These are phyloP conservation scores for Cercospora berteroae DNA, from an alignment of 2,329 filamentous ascomycete genomes.

Conservation along the genomic window DNA sequence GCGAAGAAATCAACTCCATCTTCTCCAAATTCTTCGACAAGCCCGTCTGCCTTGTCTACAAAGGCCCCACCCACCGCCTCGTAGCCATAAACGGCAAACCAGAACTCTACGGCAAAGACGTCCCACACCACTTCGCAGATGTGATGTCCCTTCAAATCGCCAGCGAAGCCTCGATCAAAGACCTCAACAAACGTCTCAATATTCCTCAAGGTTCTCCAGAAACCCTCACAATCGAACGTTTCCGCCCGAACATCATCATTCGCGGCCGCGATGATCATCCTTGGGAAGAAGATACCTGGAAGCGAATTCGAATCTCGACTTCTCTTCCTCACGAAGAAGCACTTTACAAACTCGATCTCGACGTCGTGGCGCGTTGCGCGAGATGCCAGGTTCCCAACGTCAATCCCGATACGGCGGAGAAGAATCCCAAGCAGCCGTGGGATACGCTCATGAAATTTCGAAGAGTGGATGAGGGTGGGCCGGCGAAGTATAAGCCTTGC, in stretches of 20 bases:
- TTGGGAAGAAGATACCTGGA: conserved; percentile 65
- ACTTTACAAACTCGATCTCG: conserved; percentile 48
- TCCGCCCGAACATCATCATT: conserved; percentile 63
- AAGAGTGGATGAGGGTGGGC: conserved; percentile 58
- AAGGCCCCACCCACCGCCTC: conserved; percentile 57
- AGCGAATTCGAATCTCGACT: conserved; percentile 52
- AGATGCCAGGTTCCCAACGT: conserved; percentile 65
- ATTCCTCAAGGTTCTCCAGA: conserved; percentile 40
- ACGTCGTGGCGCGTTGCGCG: conserved; percentile 59
- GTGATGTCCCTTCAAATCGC: conserved; percentile 58
- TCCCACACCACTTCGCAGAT: conserved; percentile 57
- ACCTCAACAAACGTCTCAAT: conserved; percentile 56
- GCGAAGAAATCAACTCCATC: conserved; percentile 49
- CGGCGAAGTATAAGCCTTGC: conserved; percentile 62
- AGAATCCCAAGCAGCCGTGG: conserved; percentile 61
- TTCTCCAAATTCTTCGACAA: conserved; percentile 58
- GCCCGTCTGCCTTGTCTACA: conserved; percentile 59
- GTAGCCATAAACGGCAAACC: conserved; percentile 57
- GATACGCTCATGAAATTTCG: conserved; percentile 61
- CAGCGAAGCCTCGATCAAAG: conserved; percentile 55
- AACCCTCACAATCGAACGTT: conserved; percentile 60
- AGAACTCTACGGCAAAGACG: conserved; percentile 49
- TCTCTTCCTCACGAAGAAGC: conserved; percentile 34
- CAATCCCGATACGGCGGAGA: conserved; percentile 60
- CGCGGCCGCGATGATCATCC: conserved; percentile 49